A percentile compares a stretch with the other conserved stretches of the same genome.
phyloP scores from a whole-genome alignment of 805 yeast species.

The Schizosaccharomyces lindneri region DNA sequence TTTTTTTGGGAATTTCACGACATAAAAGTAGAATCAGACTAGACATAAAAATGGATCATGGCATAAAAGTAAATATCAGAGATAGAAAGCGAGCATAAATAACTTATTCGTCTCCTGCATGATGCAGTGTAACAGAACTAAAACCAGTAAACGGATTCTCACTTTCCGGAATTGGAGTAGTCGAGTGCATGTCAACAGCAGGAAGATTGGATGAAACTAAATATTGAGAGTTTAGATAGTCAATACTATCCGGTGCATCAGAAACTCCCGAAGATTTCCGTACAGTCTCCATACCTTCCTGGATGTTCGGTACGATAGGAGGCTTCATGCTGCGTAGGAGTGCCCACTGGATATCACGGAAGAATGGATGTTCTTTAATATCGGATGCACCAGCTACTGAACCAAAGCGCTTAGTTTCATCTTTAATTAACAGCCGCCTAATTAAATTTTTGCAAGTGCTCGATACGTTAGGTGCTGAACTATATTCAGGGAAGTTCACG shows the following conservation, averaged over 20 bases:
- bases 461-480: conserved; percentile 21
- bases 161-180: conserved; percentile 1
- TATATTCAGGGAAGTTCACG: conserved; percentile 46
- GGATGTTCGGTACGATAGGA: conserved; percentile 80
- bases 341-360: conserved; percentile 89
- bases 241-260: conserved; percentile 6
- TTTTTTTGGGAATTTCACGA: too few species aligned
- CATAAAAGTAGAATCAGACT: too few species aligned
- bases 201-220: neutral
- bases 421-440: conserved; percentile 61
- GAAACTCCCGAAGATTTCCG: conserved; percentile 9
- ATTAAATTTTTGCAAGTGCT: conserved; percentile 59
- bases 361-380: conserved; percentile 70
- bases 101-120: conserved; percentile 27
- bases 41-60: too few species aligned
- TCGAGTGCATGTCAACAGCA: conserved; percentile 2
- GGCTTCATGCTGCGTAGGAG: conserved; percentile 75
- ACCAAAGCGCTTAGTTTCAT: conserved; percentile 71
- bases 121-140: conserved; percentile 65
- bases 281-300: conserved; percentile 26
- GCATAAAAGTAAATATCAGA: too few species aligned
- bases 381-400: conserved; percentile 89
- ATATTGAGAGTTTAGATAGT: neutral
- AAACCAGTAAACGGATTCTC: conserved; percentile 66
- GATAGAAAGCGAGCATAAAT: conserved; percentile 8